Conservation (phyloP, 257 asterid species). For the Solanum lycopersicoides region DNA sequence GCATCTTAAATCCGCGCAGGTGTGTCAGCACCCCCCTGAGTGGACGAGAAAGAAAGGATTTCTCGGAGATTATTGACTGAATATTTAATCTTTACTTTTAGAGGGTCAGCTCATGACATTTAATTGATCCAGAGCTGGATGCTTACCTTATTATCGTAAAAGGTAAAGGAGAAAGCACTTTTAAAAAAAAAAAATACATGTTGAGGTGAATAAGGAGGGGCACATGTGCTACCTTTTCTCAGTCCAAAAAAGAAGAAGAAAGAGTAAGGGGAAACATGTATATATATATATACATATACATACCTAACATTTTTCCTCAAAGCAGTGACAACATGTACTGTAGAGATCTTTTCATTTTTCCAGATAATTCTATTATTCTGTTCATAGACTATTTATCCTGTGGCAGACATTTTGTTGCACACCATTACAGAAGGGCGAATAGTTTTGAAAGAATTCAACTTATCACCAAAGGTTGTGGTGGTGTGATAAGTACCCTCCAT, state of each 20-base stretch:
- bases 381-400: not conserved
- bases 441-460: not conserved
- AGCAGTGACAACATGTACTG: not conserved
- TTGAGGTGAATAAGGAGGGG: not conserved
- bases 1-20: not conserved
- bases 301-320: not conserved
- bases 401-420: not conserved
- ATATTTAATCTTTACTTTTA: not conserved
- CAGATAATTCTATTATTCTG: not conserved
- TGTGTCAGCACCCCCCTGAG: no score
- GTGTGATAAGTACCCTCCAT: not conserved
- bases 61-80: not conserved
- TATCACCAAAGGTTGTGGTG: not conserved
- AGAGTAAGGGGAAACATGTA: not conserved
- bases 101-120: not conserved
- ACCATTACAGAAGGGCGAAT: not conserved
- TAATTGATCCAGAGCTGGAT: not conserved
- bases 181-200: not conserved
- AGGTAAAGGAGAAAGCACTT: not conserved
- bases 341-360: not conserved
- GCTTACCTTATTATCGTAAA: not conserved
- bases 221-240: not conserved
- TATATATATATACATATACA: not conserved
- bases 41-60: no score
- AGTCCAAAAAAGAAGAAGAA: not conserved